A percentile compares a stretch with the other conserved stretches of the same genome.
These are phyloP conservation scores for Bassia scoparia DNA, from an alignment of 148 eudicot species.

Conservation along the genomic window DNA sequence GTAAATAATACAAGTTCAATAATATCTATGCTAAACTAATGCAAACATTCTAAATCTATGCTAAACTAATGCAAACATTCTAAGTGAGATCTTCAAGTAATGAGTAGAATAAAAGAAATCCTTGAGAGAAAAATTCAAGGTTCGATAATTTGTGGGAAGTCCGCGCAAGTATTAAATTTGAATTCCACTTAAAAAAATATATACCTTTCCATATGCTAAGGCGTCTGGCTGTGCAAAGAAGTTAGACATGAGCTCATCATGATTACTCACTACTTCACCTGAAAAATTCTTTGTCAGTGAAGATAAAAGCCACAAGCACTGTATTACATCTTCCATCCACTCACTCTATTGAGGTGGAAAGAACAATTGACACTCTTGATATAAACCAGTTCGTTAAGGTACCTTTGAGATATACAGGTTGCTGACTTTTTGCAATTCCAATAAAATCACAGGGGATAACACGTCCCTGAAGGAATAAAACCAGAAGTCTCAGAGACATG, in stretches of 20 bases:
- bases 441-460: conserved; percentile 98
- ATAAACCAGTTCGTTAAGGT: conserved; percentile 1
- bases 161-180: background rate
- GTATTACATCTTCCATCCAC: background rate
- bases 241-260: conserved; percentile 99
- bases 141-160: background rate
- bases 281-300: conserved; percentile 24
- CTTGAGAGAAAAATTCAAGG: background rate
- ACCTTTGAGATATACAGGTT: conserved; percentile 94
- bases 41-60: background rate
- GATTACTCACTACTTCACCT: conserved; percentile 92
- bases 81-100: background rate
- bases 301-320: conserved; percentile 6
- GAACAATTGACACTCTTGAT: background rate
- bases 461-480: conserved; percentile 68
- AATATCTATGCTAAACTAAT: background rate
- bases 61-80: background rate
- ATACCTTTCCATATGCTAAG: conserved; percentile 96
- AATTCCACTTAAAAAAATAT: background rate
- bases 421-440: conserved; percentile 91
- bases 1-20: background rate
- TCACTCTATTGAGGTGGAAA: background rate
- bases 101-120: background rate
- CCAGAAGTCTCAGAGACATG: conserved; percentile 12
- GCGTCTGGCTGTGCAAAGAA: conserved; percentile 99